Evolutionary conservation across 2,329 filamentous ascomycete genomes (phyloP), one percentile per base, ranked within the genome.

Genomic region (Botrytis cinerea): DNA sequence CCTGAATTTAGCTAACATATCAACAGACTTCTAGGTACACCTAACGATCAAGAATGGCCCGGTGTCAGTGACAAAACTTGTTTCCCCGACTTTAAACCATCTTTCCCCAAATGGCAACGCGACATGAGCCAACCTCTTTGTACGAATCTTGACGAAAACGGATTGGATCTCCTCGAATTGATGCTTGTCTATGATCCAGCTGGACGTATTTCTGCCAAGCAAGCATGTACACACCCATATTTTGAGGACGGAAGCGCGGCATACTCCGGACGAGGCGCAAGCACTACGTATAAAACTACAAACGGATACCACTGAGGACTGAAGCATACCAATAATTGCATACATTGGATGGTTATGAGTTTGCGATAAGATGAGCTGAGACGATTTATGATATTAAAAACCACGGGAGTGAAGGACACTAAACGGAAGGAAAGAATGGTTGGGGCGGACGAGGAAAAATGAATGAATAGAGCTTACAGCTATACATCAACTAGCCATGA

Each of bases 11-110:
- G 38, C 77, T 81, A 68, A 81, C 73, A 61, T 66, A 51, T 75
- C 92, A 45, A 8, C 28, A 72, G 91, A 74, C 83, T 94, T 51
- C 89, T 97, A 57, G 94, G 94, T 77, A 97, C 95, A 6, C 94
- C 94, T 5, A 89, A 90, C 71, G 94, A 97, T 81, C 86, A 89
- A 12, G 87, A 90, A 74, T 97, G 94, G 94, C 94, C 94, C 46
- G 94, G 94, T 75, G 94, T 97, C 74, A 77, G 75, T 61, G 80
- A 81, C 75, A 80, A 80, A 73, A 96, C 93, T n/a, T 94, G 93
- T 12, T 97, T 97, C 84, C 94, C 94, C 60, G 95, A 97, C 83
- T 97, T 94, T 87, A 97, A 97, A 84, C 83, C 92, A 43, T 95
- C 93, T 4, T 97, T 97, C 84, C 94, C 94, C 77, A 97, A 97